phyloP scores from a whole-genome alignment of 352 stramenopile genomes.

The Phytophthora lateralis region DNA sequence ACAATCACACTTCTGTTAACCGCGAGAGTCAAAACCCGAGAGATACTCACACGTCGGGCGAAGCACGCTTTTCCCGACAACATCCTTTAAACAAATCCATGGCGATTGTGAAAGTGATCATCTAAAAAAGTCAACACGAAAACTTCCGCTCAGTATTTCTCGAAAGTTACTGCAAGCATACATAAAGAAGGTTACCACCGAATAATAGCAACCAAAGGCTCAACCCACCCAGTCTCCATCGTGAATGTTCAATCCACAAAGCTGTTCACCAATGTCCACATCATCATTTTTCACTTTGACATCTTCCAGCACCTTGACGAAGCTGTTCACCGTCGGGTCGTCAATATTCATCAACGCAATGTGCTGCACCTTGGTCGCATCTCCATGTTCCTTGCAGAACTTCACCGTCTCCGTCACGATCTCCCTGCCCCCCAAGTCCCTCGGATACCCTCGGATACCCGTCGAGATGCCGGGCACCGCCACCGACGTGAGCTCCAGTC shows the following conservation, averaged over 20 bases:
- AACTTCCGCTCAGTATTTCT: too few species aligned
- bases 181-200: too few species aligned
- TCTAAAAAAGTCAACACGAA: too few species aligned
- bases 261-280: conserved; percentile 10
- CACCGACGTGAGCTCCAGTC: conserved; percentile 37
- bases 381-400: conserved; percentile 31
- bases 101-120: too few species aligned
- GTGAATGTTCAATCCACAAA: conserved; percentile 16
- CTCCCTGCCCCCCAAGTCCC: conserved; percentile 39
- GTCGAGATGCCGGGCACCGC: conserved; percentile 53
- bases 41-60: too few species aligned
- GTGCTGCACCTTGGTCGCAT: conserved; percentile 5
- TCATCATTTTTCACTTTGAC: conserved; percentile 2
- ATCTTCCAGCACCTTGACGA: conserved; percentile 29
- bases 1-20: too few species aligned
- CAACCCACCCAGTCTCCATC: background rate
- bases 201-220: too few species aligned
- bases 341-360: conserved; percentile 53
- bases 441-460: conserved; percentile 55
- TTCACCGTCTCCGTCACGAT: conserved; percentile 40
- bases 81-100: too few species aligned
- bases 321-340: conserved; percentile 34
- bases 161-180: too few species aligned
- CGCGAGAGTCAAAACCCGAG: too few species aligned
- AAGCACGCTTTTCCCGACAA: too few species aligned